Evolutionary conservation across 179 eudicot species (phyloP).

Genomic region (Beta lomatogona): DNA sequence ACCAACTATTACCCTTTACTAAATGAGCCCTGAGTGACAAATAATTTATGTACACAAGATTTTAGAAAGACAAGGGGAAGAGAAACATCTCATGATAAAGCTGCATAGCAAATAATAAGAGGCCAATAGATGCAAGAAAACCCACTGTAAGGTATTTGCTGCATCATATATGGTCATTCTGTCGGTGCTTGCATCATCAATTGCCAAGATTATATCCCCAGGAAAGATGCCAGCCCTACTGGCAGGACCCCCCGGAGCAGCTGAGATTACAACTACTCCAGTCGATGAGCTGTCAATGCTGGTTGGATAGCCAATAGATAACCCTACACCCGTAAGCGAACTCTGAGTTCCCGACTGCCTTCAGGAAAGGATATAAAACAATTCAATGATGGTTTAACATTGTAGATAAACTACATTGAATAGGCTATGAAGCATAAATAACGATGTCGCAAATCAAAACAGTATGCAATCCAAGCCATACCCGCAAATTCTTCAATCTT

Average conservation of each 20-base stretch:
- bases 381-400: slow-evolving; percentile 14
- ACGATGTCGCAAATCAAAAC: slow-evolving; percentile 12
- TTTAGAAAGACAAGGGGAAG: neutral
- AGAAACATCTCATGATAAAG: slow-evolving; percentile 5
- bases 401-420: neutral
- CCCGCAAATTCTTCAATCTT: slow-evolving; percentile 84
- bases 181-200: slow-evolving; percentile 67
- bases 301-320: slow-evolving; percentile 85
- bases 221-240: slow-evolving; percentile 72
- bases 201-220: slow-evolving; percentile 82
- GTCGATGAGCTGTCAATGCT: slow-evolving; percentile 49
- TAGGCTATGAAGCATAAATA: neutral
- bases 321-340: slow-evolving; percentile 92
- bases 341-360: slow-evolving; percentile 98
- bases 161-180: slow-evolving; percentile 92
- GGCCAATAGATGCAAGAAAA: slow-evolving; percentile 22
- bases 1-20: too few species aligned
- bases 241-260: slow-evolving; percentile 92
- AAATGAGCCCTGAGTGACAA: neutral
- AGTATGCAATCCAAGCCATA: slow-evolving; percentile 40
- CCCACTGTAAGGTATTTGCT: slow-evolving; percentile 89
- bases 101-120: slow-evolving; percentile 8
- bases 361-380: slow-evolving; percentile 47
- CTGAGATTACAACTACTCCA: slow-evolving; percentile 85
- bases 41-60: neutral